Evolutionary conservation across 2,329 filamentous ascomycete species (phyloP), one percentile per base, ranked within the genome.

Genomic region (Xylariaceae sp.): DNA sequence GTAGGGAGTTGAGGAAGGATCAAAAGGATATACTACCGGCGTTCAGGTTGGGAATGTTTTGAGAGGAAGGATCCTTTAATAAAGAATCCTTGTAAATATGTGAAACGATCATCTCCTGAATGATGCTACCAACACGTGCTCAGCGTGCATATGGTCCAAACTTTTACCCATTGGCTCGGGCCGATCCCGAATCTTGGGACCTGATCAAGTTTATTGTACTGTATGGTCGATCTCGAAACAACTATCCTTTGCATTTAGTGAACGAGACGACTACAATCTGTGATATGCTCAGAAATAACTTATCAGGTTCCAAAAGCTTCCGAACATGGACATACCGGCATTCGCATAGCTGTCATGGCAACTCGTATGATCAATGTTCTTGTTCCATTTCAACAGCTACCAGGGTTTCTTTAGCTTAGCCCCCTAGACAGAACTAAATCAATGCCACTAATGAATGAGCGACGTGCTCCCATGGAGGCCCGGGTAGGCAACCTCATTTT

Each of bases 51-150:
- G 12, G 36, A 31, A n/a, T 12, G 31, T 45, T 45, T 36, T n/a
- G n/a, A n/a, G n/a, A n/a, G 34, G 26, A 23, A 23, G 16, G 19
- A 31, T 48, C 43, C 36, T 29, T 59, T 56, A 54, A 34, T 46
- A 5, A 6, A 40, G 11, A 33, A 56, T 57, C 53, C 53, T 51
- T 41, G 58, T 46, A 31, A 16, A 53, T 49, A 57, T 31, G 49
- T 58, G 54, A 60, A 57, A 58, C 33, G 49, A 48, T 50, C 17
- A 33, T 19, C 24, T 52, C 49, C 39, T 31, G 24, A 43, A 48
- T 33, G 41, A 50, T 48, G 46, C 17, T 51, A 55, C 37, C 33
- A 54, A 51, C 58, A 63, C 58, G 60, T 59, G 58, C 49, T 44
- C 26, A 44, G 53, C 57, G 56, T 62, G 58, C 54, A 56, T 63